Base-by-base conservation (phyloP, 2,329 filamentous ascomycete species). In the Fusarium hostae region DNA sequence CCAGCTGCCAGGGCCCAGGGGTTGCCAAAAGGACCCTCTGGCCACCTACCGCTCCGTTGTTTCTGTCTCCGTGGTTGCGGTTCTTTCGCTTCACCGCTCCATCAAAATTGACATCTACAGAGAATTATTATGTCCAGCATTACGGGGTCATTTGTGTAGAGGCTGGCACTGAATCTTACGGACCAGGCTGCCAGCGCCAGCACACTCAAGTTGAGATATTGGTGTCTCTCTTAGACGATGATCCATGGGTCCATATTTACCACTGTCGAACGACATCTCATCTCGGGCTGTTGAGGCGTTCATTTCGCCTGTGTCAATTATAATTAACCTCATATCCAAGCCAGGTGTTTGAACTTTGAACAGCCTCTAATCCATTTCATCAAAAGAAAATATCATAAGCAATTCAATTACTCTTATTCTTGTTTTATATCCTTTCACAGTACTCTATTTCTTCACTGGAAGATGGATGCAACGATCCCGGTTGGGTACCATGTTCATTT, bases 171-270 rank as follows among this genome's bases (percentile, higher is more conserved):
- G 26, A 28, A 47, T 34, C 52, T 50, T 24, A 61, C 34, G 28
- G 59, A 52, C 63, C 39, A 40, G 61, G 34, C 45, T 26, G 35
- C 37, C 41, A 67, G 34, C 7, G 28, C 48, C n/a, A 45, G 28
- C 40, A n/a, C 34, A 52, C 50, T 32, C 44, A 35, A 55, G 63
- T 20, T 40, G 28, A 56, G 65, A 50, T 68, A 63, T 45, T 52
- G 66, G 51, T 56, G 47, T 60, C 45, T 70, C 70, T 63, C 43
- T 68, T 62, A 52, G 45, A 68, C 66, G 74, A 65, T 61, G 72
- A 75, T 72, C 74, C 65, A 73, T 70, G 70, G 64, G 61, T 72
- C 74, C 73, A 76, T 76, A 65, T 76, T 70, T 73, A 52, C 40
- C 47, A 56, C 26, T 47, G 68, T 75, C 72, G 60, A 68, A 73